A percentile compares a stretch with the other conserved stretches of the same genome.
These are phyloP conservation scores for Phytophthora parvispora DNA, from an alignment of 352 stramenopile genomes.

Conservation along the genomic window DNA sequence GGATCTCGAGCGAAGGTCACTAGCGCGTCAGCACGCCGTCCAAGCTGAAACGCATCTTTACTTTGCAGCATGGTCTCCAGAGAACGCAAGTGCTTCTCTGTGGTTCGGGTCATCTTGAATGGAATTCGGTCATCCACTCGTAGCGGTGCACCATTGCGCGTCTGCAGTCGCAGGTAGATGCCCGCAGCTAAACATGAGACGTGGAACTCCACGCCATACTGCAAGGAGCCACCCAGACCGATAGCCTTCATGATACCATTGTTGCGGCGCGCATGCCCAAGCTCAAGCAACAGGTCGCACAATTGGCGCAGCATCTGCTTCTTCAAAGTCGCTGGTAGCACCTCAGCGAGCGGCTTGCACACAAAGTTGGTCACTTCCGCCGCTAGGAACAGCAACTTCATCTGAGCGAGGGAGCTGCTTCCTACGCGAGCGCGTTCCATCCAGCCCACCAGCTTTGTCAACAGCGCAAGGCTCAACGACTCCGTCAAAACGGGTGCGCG, in stretches of 20 bases:
- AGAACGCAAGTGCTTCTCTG: constrained; percentile 78
- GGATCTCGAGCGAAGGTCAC: constrained; percentile 75
- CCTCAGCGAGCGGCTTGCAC: constrained; percentile 60
- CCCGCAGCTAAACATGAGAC: constrained; percentile 76
- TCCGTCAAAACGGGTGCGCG: constrained; percentile 74
- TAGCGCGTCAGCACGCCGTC: constrained; percentile 78
- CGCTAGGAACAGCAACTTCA: constrained; percentile 87
- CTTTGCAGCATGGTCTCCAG: constrained; percentile 80
- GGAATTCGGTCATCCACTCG: constrained; percentile 80
- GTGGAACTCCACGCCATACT: constrained; percentile 86
- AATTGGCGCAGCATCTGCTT: constrained; percentile 86
- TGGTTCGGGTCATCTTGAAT: constrained; percentile 86
- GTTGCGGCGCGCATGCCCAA: constrained; percentile 78
- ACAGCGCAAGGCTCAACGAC: constrained; percentile 71
- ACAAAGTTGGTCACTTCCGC: constrained; percentile 84
- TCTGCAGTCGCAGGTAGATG: constrained; percentile 86
- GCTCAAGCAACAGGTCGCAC: constrained; percentile 64
- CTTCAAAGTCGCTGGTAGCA: constrained; percentile 69
- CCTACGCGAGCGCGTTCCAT: constrained; percentile 71
- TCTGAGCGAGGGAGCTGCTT: constrained; percentile 69
- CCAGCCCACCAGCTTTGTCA: constrained; percentile 81
- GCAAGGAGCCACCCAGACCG: constrained; percentile 77
- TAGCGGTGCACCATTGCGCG: constrained; percentile 71
- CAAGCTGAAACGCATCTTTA: constrained; percentile 84
- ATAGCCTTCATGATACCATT: constrained; percentile 91